Percentiles rank a stretch among this genome's conserved stretches.
Evolutionary conservation across 805 yeast genomes (phyloP).

Genomic region (Scheffersomyces stipitis): DNA sequence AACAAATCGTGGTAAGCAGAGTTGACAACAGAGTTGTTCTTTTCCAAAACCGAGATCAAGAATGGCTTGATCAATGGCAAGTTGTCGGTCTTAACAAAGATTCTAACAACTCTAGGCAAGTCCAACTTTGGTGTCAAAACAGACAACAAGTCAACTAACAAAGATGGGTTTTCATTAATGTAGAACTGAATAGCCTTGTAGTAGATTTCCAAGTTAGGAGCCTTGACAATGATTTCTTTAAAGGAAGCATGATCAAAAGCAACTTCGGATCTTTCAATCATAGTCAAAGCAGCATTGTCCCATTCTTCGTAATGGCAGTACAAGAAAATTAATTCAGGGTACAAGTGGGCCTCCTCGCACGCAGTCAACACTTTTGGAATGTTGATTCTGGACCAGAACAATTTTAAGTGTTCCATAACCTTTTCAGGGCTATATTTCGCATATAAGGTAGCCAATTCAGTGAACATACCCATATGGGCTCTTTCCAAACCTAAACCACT

Average conservation of each 20-base stretch:
- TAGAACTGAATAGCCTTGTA: conserved; percentile 97
- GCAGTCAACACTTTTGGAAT: conserved; percentile 96
- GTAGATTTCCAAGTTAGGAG: conserved; percentile 92
- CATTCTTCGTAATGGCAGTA: conserved; percentile 98
- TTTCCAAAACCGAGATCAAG: conserved; percentile 84
- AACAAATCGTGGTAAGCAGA: conserved; percentile 92
- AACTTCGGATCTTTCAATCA: conserved; percentile 92
- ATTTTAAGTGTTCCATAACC: conserved; percentile 93
- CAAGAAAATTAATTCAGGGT: conserved; percentile 94
- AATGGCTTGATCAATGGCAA: conserved; percentile 95
- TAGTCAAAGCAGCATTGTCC: conserved; percentile 96
- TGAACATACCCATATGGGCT: conserved; percentile 99
- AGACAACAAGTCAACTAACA: conserved; percentile 80
- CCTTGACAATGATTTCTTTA: conserved; percentile 93
- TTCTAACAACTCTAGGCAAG: conserved; percentile 89
- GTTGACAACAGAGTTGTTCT: conserved; percentile 88
- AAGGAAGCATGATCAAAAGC: conserved; percentile 92
- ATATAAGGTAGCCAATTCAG: conserved; percentile 89
- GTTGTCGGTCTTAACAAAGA: conserved; percentile 93
- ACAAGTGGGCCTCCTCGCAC: conserved; percentile 88
- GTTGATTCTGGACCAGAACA: conserved; percentile 97
- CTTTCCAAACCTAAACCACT: conserved; percentile 95
- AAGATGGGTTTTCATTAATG: conserved; percentile 86
- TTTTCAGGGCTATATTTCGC: conserved; percentile 86
- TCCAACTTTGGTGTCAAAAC: conserved; percentile 88